Percentiles rank a stretch among this genome's conserved stretches.
These are phyloP conservation scores for Cordyceps fumosorosea DNA, from an alignment of 2,329 filamentous ascomycete species.

Conservation along the genomic window DNA sequence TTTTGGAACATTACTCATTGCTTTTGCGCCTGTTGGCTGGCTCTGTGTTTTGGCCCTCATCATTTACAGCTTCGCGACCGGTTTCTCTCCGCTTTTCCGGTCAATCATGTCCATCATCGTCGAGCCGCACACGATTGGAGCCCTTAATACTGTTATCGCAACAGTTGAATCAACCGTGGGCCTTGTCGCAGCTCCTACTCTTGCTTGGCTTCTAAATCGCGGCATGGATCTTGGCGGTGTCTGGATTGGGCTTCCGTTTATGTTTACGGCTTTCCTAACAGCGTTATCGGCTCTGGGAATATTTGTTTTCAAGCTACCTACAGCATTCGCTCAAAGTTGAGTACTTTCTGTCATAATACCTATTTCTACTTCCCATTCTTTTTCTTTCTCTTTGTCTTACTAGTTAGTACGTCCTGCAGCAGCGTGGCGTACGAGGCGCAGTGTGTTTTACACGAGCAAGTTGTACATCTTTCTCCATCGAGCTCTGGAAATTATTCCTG, in stretches of 20 bases:
- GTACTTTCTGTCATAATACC: background rate
- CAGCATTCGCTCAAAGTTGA: background rate
- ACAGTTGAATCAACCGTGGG: constrained; percentile 44
- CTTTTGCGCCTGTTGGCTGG: constrained; percentile 28
- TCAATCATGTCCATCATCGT: constrained; percentile 47
- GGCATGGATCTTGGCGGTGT: constrained; percentile 40
- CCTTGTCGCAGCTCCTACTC: constrained; percentile 38
- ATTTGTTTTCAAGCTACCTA: constrained; percentile 24
- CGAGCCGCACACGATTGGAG: constrained; percentile 46
- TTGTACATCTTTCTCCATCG: too few relatives aligned
- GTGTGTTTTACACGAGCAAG: too few relatives aligned
- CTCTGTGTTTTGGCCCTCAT: constrained; percentile 35
- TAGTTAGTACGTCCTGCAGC: background rate
- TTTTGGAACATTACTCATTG: constrained; percentile 31
- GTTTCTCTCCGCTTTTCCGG: constrained; percentile 37
- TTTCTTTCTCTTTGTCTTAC: background rate
- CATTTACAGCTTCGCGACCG: constrained; percentile 38
- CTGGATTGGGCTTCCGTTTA: constrained; percentile 45
- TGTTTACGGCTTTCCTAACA: constrained; percentile 30
- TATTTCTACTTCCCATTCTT: background rate
- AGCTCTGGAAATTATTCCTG: too few relatives aligned
- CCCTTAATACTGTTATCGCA: constrained; percentile 45
- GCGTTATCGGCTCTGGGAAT: constrained; percentile 24
- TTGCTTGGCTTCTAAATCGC: constrained; percentile 39
- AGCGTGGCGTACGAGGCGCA: too few relatives aligned